Conservation (phyloP, 1,284 basidiomycete genomes). For the Meripilus lineatus region DNA sequence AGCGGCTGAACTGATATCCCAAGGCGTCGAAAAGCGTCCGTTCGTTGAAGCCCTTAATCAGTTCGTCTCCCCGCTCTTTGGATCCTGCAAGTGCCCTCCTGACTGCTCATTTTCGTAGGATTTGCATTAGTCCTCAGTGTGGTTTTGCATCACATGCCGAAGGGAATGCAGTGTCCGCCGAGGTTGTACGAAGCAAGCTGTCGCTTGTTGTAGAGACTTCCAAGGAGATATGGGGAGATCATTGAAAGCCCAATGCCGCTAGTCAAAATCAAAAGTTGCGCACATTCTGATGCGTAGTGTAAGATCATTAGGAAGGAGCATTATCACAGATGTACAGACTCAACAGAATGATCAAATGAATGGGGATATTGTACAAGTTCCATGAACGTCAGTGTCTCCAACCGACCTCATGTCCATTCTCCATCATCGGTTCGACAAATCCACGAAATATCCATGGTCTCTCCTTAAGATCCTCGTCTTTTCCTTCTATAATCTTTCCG, state of each 20-base stretch:
- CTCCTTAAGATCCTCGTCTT: background rate
- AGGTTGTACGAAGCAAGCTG: conserved; percentile 49
- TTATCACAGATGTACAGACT: too few species aligned
- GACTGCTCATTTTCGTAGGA: conserved; percentile 29
- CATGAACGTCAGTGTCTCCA: conserved; percentile 53
- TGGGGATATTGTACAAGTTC: too few species aligned
- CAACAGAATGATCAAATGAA: too few species aligned
- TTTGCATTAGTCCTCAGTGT: conserved; percentile 71
- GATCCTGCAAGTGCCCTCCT: background rate
- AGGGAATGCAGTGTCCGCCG: conserved; percentile 55
- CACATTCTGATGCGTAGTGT: too few species aligned
- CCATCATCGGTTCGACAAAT: conserved; percentile 61
- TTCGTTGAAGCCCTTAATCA: conserved; percentile 55
- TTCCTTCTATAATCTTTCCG: background rate
- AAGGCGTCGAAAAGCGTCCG: conserved; percentile 47
- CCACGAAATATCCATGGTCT: conserved; percentile 51
- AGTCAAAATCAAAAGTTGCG: too few species aligned
- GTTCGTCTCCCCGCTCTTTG: conserved; percentile 31
- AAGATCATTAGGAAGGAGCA: too few species aligned
- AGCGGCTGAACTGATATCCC: conserved; percentile 55
- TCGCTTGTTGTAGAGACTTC: conserved; percentile 46
- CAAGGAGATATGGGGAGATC: conserved; percentile 44
- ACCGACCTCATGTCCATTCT: conserved; percentile 51
- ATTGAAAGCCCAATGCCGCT: too few species aligned
- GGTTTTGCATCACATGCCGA: conserved; percentile 70